Evolutionary conservation across 2,329 filamentous ascomycete genomes (phyloP).

Genomic region (Ophiostoma ips): DNA sequence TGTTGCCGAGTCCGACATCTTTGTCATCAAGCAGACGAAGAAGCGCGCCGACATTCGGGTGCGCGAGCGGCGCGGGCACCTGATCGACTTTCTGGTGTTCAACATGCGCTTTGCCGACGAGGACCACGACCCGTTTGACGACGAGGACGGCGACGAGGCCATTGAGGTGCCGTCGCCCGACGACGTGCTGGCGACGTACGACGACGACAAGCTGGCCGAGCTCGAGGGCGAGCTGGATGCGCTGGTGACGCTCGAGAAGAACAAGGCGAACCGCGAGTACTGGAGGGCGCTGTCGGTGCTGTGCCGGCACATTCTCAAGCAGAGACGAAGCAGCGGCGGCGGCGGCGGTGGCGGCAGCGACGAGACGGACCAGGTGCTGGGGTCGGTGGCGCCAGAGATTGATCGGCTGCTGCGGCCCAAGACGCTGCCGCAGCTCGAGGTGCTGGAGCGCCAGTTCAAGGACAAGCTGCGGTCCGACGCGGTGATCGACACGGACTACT

Average conservation of each 20-base stretch:
- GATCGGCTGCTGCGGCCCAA: constrained; percentile 80
- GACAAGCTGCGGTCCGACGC: constrained; percentile 78
- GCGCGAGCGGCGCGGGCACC: constrained; percentile 76
- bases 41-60: constrained; percentile 95
- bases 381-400: constrained; percentile 73
- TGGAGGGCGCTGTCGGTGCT: constrained; percentile 86
- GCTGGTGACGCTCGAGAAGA: constrained; percentile 73
- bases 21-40: constrained; percentile 92
- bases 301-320: constrained; percentile 49
- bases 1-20: constrained; percentile 88
- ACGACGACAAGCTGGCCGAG: constrained; percentile 51
- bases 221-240: constrained; percentile 67
- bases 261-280: constrained; percentile 66
- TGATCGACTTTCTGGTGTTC: constrained; percentile 88
- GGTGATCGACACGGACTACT: constrained; percentile 91
- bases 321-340: constrained; percentile 39
- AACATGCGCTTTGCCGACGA: constrained; percentile 79
- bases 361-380: constrained; percentile 65
- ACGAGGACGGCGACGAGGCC: constrained; percentile 58
- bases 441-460: constrained; percentile 74
- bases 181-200: constrained; percentile 61
- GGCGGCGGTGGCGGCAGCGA: constrained; percentile 21
- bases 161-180: constrained; percentile 70
- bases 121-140: constrained; percentile 73
- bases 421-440: constrained; percentile 71